phyloP scores from a whole-genome alignment of 2,329 filamentous ascomycete species.

The Zasmidium angulare region DNA sequence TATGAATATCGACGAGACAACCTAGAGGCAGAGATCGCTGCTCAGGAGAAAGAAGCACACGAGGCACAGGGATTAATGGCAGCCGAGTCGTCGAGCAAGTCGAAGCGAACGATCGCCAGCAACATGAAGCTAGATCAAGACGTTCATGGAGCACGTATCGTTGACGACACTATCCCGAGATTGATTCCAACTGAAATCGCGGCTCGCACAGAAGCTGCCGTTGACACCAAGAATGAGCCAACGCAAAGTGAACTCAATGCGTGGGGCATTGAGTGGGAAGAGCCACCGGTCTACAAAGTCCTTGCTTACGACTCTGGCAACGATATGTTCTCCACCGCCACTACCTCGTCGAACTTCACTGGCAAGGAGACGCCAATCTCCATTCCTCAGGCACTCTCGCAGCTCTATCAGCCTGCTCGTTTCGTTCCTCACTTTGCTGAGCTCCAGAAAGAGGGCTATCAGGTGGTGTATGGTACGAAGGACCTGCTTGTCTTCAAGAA shows the following conservation, averaged over 20 bases:
- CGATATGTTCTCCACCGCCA: conserved; percentile 58
- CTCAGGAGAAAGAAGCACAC: conserved; percentile 20
- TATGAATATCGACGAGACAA: conserved; percentile 23
- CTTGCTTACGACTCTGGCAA: conserved; percentile 64
- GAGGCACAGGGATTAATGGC: conserved; percentile 18
- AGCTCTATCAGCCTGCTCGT: conserved; percentile 61
- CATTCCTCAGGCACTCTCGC: conserved; percentile 60
- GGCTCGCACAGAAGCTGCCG: not conserved
- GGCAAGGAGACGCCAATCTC: conserved; percentile 53
- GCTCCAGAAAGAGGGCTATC: conserved; percentile 63
- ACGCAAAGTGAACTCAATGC: conserved; percentile 1
- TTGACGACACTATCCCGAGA: conserved; percentile 10
- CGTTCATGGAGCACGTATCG: conserved; percentile 13
- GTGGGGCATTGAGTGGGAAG: conserved; percentile 26
- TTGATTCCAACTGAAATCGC: conserved; percentile 13
- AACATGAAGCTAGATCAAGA: conserved; percentile 13
- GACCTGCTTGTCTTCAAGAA: conserved; percentile 69
- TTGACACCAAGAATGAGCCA: not conserved
- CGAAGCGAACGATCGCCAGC: not conserved
- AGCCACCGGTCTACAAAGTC: conserved; percentile 58
- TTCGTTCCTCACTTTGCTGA: conserved; percentile 64
- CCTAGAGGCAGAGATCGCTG: conserved; percentile 26
- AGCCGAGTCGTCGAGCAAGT: conserved; percentile 10
- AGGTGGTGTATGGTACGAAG: conserved; percentile 63
- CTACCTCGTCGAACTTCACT: conserved; percentile 56